phyloP scores from a whole-genome alignment of 2,329 filamentous ascomycete genomes.

The Botrytis deweyae region DNA sequence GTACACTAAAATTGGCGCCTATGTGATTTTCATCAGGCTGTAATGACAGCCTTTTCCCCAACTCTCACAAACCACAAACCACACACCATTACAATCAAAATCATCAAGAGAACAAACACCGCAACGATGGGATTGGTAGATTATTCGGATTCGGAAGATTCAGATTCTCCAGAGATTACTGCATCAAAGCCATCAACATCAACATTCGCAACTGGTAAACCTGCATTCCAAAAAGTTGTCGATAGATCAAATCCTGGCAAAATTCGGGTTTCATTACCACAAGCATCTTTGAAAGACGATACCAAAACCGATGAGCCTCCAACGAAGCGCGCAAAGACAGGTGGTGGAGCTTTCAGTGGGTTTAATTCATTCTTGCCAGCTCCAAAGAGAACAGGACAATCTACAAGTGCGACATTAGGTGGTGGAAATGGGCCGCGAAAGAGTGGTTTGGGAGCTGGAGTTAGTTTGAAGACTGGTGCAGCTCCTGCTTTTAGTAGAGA shows the following conservation, averaged over 20 bases:
- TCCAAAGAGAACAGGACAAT: constrained; percentile 61
- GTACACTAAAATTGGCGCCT: constrained; percentile 9
- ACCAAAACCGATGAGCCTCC: constrained; percentile 55
- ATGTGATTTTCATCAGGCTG: constrained; percentile 5
- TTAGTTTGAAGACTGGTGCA: constrained; percentile 80
- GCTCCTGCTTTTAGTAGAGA: constrained; percentile 77
- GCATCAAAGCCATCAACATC: constrained; percentile 38
- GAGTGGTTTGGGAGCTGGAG: constrained; percentile 48
- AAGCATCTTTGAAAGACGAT: constrained; percentile 44
- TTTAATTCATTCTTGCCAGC: constrained; percentile 87
- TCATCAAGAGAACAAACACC: neutral
- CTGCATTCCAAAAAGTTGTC: constrained; percentile 75
- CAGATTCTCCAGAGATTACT: constrained; percentile 50
- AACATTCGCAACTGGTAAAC: constrained; percentile 45
- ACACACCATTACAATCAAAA: constrained; percentile 10
- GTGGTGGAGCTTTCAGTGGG: constrained; percentile 66
- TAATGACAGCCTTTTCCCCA: constrained; percentile 4
- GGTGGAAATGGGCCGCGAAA: constrained; percentile 32
- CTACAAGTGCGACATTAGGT: constrained; percentile 42
- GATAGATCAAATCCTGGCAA: constrained; percentile 79
- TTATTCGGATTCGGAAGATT: constrained; percentile 67
- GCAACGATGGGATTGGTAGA: constrained; percentile 61
- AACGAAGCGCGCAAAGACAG: constrained; percentile 67
- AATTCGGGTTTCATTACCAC: constrained; percentile 76
- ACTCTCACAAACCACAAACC: neutral